phyloP scores from a whole-genome alignment of 2,329 filamentous ascomycete genomes.

The Ceratocystis cubensis region DNA sequence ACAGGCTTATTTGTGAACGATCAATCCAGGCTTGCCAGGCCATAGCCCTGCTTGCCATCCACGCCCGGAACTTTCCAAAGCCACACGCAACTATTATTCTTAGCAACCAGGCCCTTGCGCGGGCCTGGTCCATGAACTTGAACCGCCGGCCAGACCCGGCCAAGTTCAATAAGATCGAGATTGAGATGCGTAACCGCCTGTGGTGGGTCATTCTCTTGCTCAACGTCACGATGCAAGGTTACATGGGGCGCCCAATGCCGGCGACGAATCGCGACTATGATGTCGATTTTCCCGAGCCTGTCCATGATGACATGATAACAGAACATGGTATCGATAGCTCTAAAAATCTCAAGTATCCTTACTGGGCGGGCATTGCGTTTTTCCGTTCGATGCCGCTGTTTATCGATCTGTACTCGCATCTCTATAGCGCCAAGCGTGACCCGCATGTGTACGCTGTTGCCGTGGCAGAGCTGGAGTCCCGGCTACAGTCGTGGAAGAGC shows the following conservation, averaged over 20 bases:
- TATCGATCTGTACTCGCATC: constrained; percentile 60
- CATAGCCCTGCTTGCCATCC: constrained; percentile 55
- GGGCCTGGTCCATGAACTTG: constrained; percentile 62
- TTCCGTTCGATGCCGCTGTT: constrained; percentile 54
- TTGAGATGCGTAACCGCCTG: constrained; percentile 63
- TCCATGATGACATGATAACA: constrained; percentile 57
- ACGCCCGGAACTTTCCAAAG: constrained; percentile 67
- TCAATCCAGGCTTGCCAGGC: constrained; percentile 60
- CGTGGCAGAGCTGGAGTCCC: constrained; percentile 52
- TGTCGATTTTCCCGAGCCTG: constrained; percentile 58
- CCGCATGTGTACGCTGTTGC: constrained; percentile 50
- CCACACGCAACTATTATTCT: constrained; percentile 63
- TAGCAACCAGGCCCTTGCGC: constrained; percentile 49
- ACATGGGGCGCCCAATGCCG: constrained; percentile 65
- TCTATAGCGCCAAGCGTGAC: constrained; percentile 59
- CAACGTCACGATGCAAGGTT: constrained; percentile 57
- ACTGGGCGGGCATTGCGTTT: constrained; percentile 51
- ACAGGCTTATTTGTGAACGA: constrained; percentile 48
- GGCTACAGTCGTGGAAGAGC: constrained; percentile 50
- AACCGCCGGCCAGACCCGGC: constrained; percentile 47
- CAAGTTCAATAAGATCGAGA: constrained; percentile 42
- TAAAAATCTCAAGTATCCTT: constrained; percentile 45
- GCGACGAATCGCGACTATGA: constrained; percentile 65
- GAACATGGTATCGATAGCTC: constrained; percentile 50
- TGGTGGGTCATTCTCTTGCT: constrained; percentile 64